phyloP scores from a whole-genome alignment of 805 yeast species.

The Kazachstania viticola region DNA sequence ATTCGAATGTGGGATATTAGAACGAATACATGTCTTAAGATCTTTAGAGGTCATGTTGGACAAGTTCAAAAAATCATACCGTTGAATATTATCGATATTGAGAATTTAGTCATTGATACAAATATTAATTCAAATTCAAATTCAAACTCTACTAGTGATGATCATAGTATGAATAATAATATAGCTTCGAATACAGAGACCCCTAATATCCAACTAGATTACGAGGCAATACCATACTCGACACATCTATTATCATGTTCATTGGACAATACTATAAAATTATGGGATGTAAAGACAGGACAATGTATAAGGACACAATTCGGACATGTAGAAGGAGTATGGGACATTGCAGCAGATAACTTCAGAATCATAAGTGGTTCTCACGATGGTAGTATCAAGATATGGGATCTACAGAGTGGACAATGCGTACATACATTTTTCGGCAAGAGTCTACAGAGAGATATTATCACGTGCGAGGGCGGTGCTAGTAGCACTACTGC shows the following conservation, averaged over 20 bases:
- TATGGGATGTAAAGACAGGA: constrained; percentile 85
- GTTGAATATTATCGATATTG: constrained; percentile 55
- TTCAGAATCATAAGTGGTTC: constrained; percentile 92
- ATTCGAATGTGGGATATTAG: constrained; percentile 90
- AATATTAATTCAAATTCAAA: constrained; percentile 6
- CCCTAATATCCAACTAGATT: constrained; percentile 10
- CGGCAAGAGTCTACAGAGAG: constrained; percentile 29
- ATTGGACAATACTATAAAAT: constrained; percentile 80
- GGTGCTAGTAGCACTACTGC: constrained; percentile 19
- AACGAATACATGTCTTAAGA: constrained; percentile 65
- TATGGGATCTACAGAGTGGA: constrained; percentile 95
- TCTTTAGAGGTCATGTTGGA: constrained; percentile 83
- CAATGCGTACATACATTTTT: constrained; percentile 88
- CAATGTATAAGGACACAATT: constrained; percentile 87
- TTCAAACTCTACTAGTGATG: constrained; percentile 9
- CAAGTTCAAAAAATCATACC: constrained; percentile 92
- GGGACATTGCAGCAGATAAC: constrained; percentile 94
- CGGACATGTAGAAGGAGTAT: constrained; percentile 97
- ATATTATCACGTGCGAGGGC: background rate
- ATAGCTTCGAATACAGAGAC: constrained; percentile 1
- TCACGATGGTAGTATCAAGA: constrained; percentile 81
- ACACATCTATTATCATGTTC: constrained; percentile 81
- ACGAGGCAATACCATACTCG: constrained; percentile 40
- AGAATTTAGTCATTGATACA: constrained; percentile 35
- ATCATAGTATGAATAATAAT: background rate